Evolutionary conservation across 176 grass and related monocot species (phyloP), one percentile per base, ranked within the genome.

Genomic region (Tillandsia fasciculata): DNA sequence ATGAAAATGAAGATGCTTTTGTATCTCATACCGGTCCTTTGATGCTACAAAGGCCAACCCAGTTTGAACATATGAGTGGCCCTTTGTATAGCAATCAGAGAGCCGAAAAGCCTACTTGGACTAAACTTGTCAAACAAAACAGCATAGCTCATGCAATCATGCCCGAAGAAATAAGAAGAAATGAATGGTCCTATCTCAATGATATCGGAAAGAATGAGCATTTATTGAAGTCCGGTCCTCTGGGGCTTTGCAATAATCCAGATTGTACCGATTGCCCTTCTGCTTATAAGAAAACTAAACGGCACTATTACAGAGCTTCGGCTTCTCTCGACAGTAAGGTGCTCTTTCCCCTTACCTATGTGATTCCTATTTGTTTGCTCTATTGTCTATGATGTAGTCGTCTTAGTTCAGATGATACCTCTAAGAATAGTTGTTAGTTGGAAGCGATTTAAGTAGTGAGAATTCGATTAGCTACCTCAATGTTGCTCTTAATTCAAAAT

Each of bases 251-350:
- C 50, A 85, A 97, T 73, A 73, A 97, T 68, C 86, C 93, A 3
- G 93, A 97, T 29, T 97, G 89, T 73, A 86, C 91, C 42, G 67
- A 90, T 47, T 97, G 93, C 61, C 89, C 93, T 73, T 73, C 93
- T 27, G 86, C 84, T 66, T 97, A 81, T 78, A 97, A 83, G 82
- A 87, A 87, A 70, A 72, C 83, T 22, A 90, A 83, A 78, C 84
- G 20, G 18, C 75, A 77, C 75, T 83, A 82, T 64, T 78, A 83
- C 15, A 78, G 69, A 75, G 64, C 50, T 58, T 49, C 78, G 15
- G 76, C 79, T 85, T 65, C 68, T 79, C 49, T 83, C 50, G 93
- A 97, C 72, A 90, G 68, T 69, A 92, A 92, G 88, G 88, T 97
- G 48, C 18, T 59, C 59, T 50, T 13, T 9, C 13, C 66, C 74